These are phyloP conservation scores for Neospermospora avenae DNA, from an alignment of 2,329 filamentous ascomycete species.

Conservation along the genomic window DNA sequence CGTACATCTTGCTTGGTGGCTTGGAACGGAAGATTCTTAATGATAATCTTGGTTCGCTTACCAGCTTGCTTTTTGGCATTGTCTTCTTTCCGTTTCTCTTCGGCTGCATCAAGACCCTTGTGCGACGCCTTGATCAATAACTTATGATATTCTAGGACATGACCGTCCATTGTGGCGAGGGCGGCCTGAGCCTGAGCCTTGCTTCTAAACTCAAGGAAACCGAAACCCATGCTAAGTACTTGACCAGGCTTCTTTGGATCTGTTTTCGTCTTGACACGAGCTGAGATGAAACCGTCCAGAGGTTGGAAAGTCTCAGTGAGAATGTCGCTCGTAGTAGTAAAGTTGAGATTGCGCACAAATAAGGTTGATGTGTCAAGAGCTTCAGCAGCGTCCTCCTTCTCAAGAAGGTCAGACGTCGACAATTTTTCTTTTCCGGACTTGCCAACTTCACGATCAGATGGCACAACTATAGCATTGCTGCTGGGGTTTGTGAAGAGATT, in stretches of 20 bases:
- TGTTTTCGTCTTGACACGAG: slow-evolving; percentile 86
- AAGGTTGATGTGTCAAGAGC: slow-evolving; percentile 71
- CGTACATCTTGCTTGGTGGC: slow-evolving; percentile 89
- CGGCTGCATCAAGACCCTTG: slow-evolving; percentile 80
- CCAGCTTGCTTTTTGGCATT: slow-evolving; percentile 74
- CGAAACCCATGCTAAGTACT: slow-evolving; percentile 93
- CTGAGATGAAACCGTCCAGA: slow-evolving; percentile 84
- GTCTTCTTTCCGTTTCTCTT: slow-evolving; percentile 80
- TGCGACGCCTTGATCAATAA: slow-evolving; percentile 84
- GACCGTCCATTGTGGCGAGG: slow-evolving; percentile 80
- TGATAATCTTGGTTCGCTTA: slow-evolving; percentile 85
- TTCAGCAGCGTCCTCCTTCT: slow-evolving; percentile 49
- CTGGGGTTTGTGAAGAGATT: slow-evolving; percentile 58
- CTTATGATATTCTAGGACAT: slow-evolving; percentile 81
- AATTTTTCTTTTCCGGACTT: slow-evolving; percentile 51
- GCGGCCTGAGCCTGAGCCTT: slow-evolving; percentile 78
- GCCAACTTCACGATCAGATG: slow-evolving; percentile 18
- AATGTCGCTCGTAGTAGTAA: slow-evolving; percentile 74
- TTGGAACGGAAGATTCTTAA: slow-evolving; percentile 98
- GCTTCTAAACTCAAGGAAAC: slow-evolving; percentile 84
- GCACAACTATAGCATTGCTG: slow-evolving; percentile 17
- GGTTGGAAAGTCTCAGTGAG: slow-evolving; percentile 75
- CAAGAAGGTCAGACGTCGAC: slow-evolving; percentile 66
- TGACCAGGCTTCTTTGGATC: slow-evolving; percentile 89
- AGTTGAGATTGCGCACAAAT: slow-evolving; percentile 93